Conservation (phyloP, 441 rosid genomes). For the Hura crepitans region DNA sequence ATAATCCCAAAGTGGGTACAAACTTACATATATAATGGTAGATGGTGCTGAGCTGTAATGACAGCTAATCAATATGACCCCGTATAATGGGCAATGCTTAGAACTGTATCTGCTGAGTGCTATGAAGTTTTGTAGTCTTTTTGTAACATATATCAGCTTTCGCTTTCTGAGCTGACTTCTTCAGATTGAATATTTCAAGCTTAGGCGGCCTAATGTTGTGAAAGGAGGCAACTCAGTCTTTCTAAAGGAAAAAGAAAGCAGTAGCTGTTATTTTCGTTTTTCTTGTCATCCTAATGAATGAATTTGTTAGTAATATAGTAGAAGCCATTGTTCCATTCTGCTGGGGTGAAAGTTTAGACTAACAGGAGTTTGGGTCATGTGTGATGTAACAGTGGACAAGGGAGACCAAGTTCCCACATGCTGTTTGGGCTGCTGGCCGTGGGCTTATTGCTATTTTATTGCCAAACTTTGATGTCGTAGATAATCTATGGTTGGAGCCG, state of each 20-base stretch:
- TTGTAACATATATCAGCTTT: neutral
- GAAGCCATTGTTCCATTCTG: neutral
- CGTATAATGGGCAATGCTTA: neutral
- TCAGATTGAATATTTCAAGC: constrained; percentile 4
- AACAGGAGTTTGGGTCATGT: constrained; percentile 12
- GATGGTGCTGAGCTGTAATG: no score
- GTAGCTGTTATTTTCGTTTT: constrained; percentile 4
- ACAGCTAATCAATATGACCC: no score
- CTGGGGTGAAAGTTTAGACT: constrained; percentile 21
- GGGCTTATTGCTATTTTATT: constrained; percentile 74
- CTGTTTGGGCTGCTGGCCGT: constrained; percentile 98
- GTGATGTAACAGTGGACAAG: constrained; percentile 65
- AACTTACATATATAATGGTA: no score
- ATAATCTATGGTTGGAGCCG: constrained; percentile 93
- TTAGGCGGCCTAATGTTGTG: constrained; percentile 2
- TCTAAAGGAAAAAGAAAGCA: neutral
- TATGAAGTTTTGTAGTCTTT: neutral
- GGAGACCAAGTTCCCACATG: constrained; percentile 90
- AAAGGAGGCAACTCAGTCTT: neutral
- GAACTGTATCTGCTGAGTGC: neutral
- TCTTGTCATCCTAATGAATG: neutral
- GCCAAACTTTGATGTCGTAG: constrained; percentile 84
- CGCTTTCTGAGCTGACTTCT: neutral
- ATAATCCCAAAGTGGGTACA: no score
- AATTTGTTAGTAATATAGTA: constrained; percentile 8